A percentile compares a stretch with the other conserved stretches of the same genome.
Evolutionary conservation across 768 basidiomycete species (phyloP).

Genomic region (Coprinellus micaceus): DNA sequence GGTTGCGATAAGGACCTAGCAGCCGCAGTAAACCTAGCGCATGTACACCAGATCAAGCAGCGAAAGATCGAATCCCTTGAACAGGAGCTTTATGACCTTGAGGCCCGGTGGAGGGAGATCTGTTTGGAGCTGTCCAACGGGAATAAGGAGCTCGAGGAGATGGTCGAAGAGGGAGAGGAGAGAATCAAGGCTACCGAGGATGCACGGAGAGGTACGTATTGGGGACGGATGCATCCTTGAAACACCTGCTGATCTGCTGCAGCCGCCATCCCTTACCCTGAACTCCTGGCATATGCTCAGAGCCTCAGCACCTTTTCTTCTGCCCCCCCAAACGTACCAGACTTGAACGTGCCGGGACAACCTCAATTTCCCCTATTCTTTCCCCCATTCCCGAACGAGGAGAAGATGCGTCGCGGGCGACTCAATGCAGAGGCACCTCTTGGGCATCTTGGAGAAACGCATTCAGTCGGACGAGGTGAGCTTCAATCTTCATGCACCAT

Average conservation of each 20-base stretch:
- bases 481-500: conserved; percentile 4
- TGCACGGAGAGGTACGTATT: conserved; percentile 60
- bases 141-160: conserved; percentile 62
- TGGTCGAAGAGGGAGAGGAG: conserved; percentile 72
- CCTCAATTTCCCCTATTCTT: conserved; percentile 79
- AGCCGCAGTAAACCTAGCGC: conserved; percentile 58
- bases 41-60: conserved; percentile 73
- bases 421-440: conserved; percentile 79
- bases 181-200: conserved; percentile 65
- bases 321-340: conserved; percentile 85
- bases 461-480: conserved; percentile 75
- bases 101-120: conserved; percentile 65
- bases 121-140: conserved; percentile 62
- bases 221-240: not conserved
- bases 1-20: conserved; percentile 64
- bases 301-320: conserved; percentile 84
- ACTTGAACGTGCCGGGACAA: conserved; percentile 64
- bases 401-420: conserved; percentile 82
- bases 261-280: conserved; percentile 82
- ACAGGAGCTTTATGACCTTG: conserved; percentile 64
- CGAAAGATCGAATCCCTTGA: conserved; percentile 69
- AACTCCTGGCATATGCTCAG: conserved; percentile 80
- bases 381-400: conserved; percentile 88
- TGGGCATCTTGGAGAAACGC: conserved; percentile 75
- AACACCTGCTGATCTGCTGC: not conserved